Evolutionary conservation across 768 basidiomycete genomes (phyloP).

Genomic region (Lepiota brunneoincarnata): DNA sequence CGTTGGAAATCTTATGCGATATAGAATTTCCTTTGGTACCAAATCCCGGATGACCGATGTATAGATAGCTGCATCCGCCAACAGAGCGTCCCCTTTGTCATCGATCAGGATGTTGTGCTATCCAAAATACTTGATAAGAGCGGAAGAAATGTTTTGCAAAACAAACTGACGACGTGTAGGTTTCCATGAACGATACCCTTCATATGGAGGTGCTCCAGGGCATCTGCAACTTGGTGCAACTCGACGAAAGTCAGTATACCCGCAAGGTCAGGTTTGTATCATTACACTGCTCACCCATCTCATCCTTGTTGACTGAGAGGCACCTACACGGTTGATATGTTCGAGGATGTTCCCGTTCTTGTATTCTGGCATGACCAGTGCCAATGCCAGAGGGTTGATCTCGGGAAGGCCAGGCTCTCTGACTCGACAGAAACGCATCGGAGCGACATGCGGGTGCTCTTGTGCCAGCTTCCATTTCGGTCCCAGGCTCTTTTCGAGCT

Average conservation of each 20-base stretch:
- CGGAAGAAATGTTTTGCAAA: neutral
- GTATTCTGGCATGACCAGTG: constrained; percentile 4
- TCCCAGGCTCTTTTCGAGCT: neutral
- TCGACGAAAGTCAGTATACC: neutral
- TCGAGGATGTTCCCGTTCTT: constrained; percentile 4
- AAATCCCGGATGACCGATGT: neutral
- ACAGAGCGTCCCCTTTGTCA: neutral
- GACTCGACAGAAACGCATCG: neutral
- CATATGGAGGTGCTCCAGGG: neutral
- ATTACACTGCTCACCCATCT: neutral
- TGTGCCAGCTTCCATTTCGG: neutral
- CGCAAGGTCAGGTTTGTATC: neutral
- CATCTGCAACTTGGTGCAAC: neutral
- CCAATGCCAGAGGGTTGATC: neutral
- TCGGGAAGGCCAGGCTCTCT: neutral
- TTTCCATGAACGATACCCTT: neutral
- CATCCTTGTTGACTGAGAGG: neutral
- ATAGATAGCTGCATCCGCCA: neutral
- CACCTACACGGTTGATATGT: neutral
- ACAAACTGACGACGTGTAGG: neutral
- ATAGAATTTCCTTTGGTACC: neutral
- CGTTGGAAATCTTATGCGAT: neutral
- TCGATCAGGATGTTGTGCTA: constrained; percentile 4
- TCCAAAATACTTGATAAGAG: neutral
- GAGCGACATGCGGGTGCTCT: neutral